Evolutionary conservation across 164 flowering plant species (phyloP).

Genomic region (grape (Vitis vinifera)): DNA sequence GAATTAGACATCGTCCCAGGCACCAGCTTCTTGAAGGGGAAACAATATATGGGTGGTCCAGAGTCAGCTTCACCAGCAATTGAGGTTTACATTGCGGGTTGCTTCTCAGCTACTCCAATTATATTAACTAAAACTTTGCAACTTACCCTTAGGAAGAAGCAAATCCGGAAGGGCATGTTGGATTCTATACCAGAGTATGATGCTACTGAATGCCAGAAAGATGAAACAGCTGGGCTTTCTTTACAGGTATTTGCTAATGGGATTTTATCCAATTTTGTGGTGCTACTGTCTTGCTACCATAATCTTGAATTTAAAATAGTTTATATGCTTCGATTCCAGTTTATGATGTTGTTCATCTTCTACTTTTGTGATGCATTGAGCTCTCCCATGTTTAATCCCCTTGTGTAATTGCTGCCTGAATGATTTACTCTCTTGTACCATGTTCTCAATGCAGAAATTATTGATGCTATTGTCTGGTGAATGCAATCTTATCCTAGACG

Average conservation of each 20-base stretch:
- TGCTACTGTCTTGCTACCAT: not conserved
- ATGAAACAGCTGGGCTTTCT: slow-evolving; percentile 40
- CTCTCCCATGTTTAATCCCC: not conserved
- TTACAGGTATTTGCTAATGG: slow-evolving; percentile 51
- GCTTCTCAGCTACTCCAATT: slow-evolving; percentile 65
- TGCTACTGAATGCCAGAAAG: slow-evolving; percentile 37
- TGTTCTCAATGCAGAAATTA: not conserved
- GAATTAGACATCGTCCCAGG: slow-evolving; percentile 40
- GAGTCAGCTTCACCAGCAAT: slow-evolving; percentile 51
- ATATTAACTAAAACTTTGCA: slow-evolving; percentile 73
- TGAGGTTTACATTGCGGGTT: slow-evolving; percentile 81
- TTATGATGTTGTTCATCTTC: not conserved
- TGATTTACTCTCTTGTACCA: not conserved
- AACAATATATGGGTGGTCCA: slow-evolving; percentile 27
- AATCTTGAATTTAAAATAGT: not conserved
- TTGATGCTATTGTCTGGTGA: not conserved
- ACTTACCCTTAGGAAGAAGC: slow-evolving; percentile 51
- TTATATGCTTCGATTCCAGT: not conserved
- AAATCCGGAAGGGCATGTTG: slow-evolving; percentile 46
- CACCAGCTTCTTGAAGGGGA: slow-evolving; percentile 53
- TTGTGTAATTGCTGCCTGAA: too few relatives aligned
- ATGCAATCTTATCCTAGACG: slow-evolving; percentile 4
- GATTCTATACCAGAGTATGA: slow-evolving; percentile 79
- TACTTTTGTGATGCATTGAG: not conserved
- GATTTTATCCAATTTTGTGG: not conserved